Base-by-base conservation (phyloP, 2,329 filamentous ascomycete genomes). In the Zasmidium citrigriseum region DNA sequence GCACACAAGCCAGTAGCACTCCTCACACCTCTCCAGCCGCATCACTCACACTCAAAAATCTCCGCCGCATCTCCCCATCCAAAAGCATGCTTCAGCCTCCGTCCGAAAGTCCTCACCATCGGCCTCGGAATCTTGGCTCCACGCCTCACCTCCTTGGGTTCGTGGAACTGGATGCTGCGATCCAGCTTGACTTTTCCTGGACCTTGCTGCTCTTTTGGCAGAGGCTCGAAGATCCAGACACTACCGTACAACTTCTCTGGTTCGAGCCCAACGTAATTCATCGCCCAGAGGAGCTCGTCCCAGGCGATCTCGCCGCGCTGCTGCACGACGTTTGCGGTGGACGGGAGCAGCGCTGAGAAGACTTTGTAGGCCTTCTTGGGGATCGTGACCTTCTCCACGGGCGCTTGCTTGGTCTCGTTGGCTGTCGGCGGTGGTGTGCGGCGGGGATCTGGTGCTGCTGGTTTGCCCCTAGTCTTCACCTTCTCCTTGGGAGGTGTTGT, bases 161-260 rank as follows among this genome's bases (percentile, higher is more conserved):
- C 83, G 61, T 87, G 83, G 60, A 87, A 84, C 54, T 85, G 81
- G 27, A 87, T 87, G 22, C 76, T 78, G 3, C 79, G 70, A 41
- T 78, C 72, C 0, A 78, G 73, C 53, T 80, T 75, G 21, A 78
- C 58, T 2, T 63, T 64, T 3, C 67, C 67, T 16, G 52, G 38
- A 24, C 52, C 58, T 11, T 21, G 41, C 34, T 60, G 41, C 9
- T 53, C 58, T 29, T 53, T 59, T 2, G 50, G 50, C 44, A 64
- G 38, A 2, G 80, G 80, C 14, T 73, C 75, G 60, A 87, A 87
- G 11, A 85, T 81, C 85, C 85, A 88, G 0, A 81, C 80, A 1
- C 82, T 86, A 0, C 84, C 83, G 58, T 86, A 85, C 0, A 86
- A 74, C 70, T 88, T 86, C 69, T 84, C 73, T 0, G 77, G 77